Evolutionary conservation across 2,329 filamentous ascomycete genomes (phyloP).

Genomic region (Pyrenochaeta sp.): DNA sequence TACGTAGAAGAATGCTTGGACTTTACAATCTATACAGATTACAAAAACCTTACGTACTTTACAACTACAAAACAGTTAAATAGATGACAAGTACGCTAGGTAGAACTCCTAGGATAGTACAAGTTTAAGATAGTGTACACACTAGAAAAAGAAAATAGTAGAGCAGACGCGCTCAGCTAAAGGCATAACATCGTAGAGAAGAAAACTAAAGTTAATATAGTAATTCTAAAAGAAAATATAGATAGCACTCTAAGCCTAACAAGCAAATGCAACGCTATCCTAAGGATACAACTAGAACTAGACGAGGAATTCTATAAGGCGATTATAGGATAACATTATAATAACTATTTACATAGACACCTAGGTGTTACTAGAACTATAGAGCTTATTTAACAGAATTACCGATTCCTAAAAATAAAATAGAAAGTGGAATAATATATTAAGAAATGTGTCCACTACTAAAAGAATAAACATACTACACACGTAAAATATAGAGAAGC

Average conservation of each 20-base stretch:
- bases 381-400: slow-evolving; percentile 5
- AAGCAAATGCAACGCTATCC: too few species aligned
- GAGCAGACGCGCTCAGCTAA: slow-evolving; percentile 1
- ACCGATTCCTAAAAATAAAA: slow-evolving; percentile 1
- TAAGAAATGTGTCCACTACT: slow-evolving; percentile 2
- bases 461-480: slow-evolving; percentile 8
- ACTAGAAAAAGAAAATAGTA: slow-evolving; percentile 8
- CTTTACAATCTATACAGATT: slow-evolving; percentile 2
- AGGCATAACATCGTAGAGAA: slow-evolving; percentile 3
- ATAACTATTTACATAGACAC: slow-evolving; percentile 4
- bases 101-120: slow-evolving; percentile 2
- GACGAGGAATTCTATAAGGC: slow-evolving; percentile 4
- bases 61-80: slow-evolving; percentile 3
- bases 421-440: not conserved
- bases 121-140: slow-evolving; percentile 8
- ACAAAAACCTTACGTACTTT: slow-evolving; percentile 6
- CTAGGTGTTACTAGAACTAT: slow-evolving; percentile 2
- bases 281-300: not conserved
- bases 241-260: too few species aligned
- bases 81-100: slow-evolving; percentile 1
- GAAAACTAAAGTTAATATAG: too few species aligned
- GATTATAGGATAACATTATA: slow-evolving; percentile 6
- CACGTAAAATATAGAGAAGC: slow-evolving; percentile 1
- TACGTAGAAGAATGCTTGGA: slow-evolving; percentile 3
- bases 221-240: slow-evolving; percentile 2